Evolutionary conservation across 1,284 basidiomycete species (phyloP), one percentile per base, ranked within the genome.

Genomic region (Tranzscheliella williamsii): DNA sequence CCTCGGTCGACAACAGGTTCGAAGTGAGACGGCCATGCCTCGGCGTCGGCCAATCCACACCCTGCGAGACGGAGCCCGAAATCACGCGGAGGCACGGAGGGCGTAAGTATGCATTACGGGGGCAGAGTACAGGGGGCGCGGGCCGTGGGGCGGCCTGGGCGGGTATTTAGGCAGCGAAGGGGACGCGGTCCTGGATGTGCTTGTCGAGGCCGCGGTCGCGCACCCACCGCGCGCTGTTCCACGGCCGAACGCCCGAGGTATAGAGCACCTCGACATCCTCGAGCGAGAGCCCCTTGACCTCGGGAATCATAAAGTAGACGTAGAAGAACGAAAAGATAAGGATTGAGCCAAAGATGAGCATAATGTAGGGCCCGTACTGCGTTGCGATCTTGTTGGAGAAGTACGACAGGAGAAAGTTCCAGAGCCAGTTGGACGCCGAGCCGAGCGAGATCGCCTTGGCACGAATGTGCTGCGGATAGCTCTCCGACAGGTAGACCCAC

Each of bases 381-480:
- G 73, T 81, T 2, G 86, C 85, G 58, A 89, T 87, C 33, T 84
- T 81, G 5, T 85, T 85, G 2, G 84, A 80, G 73, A 87, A 88
- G 82, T 85, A 87, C 4, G 81, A 80, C 26, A 88, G 81, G n/a
- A 88, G 78, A 79, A 88, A 88, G 78, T 88, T 87, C 85, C 84
- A 86, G 30, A 86, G 38, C 86, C 85, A 86, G 70, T 82, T 78
- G 7, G 7, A 29, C 4, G 84, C 84, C 17, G 84, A 84, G 7
- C 87, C 87, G 24, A 89, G 79, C 0, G 86, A 86, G 68, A 89
- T 89, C 47, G 83, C 81, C 76, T 89, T 89, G 18, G 87, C 82
- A 35, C 88, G 82, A 12, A 89, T 85, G 48, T 87, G 84, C n/a
- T 88, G 83, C 2, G 87, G 88, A 80, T 84, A 85, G 27, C 81